Evolutionary conservation across 495 filamentous ascomycete genomes (phyloP).

Genomic region (Niebla homalea): DNA sequence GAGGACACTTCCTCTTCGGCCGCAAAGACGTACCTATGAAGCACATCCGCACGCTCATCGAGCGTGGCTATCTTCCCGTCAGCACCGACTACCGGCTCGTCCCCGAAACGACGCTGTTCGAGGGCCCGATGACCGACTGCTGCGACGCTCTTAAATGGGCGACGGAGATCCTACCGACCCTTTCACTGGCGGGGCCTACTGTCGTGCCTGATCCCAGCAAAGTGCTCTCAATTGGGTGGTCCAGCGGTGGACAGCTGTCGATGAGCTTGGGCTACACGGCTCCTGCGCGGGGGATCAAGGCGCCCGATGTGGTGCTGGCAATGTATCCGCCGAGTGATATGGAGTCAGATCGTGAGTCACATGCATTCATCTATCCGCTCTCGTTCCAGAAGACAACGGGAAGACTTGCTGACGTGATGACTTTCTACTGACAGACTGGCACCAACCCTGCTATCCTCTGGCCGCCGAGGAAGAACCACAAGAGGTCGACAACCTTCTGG

Average conservation of each 20-base stretch:
- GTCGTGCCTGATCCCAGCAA: constrained; percentile 23
- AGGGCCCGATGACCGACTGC: constrained; percentile 37
- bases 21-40: constrained; percentile 30
- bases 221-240: constrained; percentile 37
- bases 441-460: constrained; percentile 6
- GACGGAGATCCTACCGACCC: constrained; percentile 19
- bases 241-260: constrained; percentile 38
- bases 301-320: constrained; percentile 28
- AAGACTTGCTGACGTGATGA: neutral
- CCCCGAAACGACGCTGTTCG: constrained; percentile 34
- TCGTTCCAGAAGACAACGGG: neutral
- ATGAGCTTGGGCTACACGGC: constrained; percentile 24
- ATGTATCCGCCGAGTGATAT: constrained; percentile 29
- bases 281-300: neutral
- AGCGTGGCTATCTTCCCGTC: constrained; percentile 35
- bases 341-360: constrained; percentile 4
- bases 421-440: constrained; percentile 2
- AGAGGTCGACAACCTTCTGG: constrained; percentile 16
- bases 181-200: constrained; percentile 13
- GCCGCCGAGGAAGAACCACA: constrained; percentile 4
- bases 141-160: constrained; percentile 26
- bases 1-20: constrained; percentile 34
- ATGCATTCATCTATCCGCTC: no score
- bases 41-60: constrained; percentile 29
- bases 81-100: constrained; percentile 45